Evolutionary conservation across 441 rosid species (phyloP).

Genomic region (Gossypium gossypioides): DNA sequence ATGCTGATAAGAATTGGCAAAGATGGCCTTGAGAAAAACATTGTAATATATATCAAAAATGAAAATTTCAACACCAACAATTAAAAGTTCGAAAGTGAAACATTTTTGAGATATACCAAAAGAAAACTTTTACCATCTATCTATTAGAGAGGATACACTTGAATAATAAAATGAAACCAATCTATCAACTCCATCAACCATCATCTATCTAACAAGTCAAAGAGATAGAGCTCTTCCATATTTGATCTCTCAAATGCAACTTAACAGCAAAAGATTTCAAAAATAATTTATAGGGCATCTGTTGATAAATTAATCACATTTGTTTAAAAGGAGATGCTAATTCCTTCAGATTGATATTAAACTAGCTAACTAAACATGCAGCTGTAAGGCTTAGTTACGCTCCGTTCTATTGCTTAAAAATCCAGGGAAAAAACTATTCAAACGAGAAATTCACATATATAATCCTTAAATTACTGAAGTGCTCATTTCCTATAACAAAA

Average conservation of each 20-base stretch:
- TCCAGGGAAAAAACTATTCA: background rate
- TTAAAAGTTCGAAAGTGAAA: background rate
- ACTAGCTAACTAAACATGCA: background rate
- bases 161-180: background rate
- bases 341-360: background rate
- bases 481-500: background rate
- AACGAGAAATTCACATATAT: background rate
- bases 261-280: background rate
- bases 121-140: background rate
- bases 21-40: background rate
- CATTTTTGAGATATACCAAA: background rate
- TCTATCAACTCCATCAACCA: background rate
- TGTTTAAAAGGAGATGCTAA: background rate
- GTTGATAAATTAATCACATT: background rate
- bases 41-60: background rate
- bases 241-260: background rate
- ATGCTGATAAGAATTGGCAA: background rate
- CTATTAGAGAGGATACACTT: background rate
- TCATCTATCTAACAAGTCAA: background rate
- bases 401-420: background rate
- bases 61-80: background rate
- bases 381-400: background rate
- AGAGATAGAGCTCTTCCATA: background rate
- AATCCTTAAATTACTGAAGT: background rate
- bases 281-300: background rate